phyloP scores from a whole-genome alignment of 2,329 filamentous ascomycete species.

The Nigrospora osmanthi region DNA sequence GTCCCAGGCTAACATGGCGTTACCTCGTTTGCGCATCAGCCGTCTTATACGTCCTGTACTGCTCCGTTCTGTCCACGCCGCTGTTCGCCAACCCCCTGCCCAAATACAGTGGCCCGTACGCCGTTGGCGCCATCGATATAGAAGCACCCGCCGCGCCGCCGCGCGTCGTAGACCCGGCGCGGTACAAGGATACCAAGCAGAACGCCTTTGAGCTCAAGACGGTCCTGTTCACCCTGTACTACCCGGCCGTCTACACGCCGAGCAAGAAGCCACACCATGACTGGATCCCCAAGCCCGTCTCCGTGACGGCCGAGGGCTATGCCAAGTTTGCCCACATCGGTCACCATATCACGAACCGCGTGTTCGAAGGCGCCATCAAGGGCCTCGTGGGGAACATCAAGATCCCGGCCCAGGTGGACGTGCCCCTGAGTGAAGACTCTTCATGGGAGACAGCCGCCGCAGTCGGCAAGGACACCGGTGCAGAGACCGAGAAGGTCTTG shows the following conservation, averaged over 20 bases:
- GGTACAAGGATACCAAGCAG: slow-evolving; percentile 23
- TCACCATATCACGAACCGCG: slow-evolving; percentile 31
- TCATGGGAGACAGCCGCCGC: slow-evolving; percentile 6
- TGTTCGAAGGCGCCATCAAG: slow-evolving; percentile 34
- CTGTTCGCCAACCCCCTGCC: slow-evolving; percentile 36
- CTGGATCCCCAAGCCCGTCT: slow-evolving; percentile 36
- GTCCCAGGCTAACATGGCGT: slow-evolving; percentile 24
- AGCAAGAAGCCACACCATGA: slow-evolving; percentile 22
- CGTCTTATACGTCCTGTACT: slow-evolving; percentile 28
- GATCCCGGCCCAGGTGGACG: slow-evolving; percentile 40
- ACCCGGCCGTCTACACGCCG: slow-evolving; percentile 26
- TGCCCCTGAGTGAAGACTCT: slow-evolving; percentile 23
- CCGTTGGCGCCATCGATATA: slow-evolving; percentile 38
- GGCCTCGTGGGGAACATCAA: slow-evolving; percentile 32
- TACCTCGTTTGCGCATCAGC: slow-evolving; percentile 22
- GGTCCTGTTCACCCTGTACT: slow-evolving; percentile 42
- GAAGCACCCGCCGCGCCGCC: slow-evolving; percentile 24
- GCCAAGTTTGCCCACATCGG: slow-evolving; percentile 35
- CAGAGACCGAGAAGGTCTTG: slow-evolving; percentile 13
- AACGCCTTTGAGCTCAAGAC: slow-evolving; percentile 37
- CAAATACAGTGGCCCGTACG: slow-evolving; percentile 32
- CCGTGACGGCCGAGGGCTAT: slow-evolving; percentile 36
- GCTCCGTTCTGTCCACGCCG: slow-evolving; percentile 28
- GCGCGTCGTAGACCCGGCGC: slow-evolving; percentile 25
- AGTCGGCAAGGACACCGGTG: slow-evolving; percentile 4